Evolutionary conservation across 805 yeast genomes (phyloP).

Genomic region (Candida tammaniensis): DNA sequence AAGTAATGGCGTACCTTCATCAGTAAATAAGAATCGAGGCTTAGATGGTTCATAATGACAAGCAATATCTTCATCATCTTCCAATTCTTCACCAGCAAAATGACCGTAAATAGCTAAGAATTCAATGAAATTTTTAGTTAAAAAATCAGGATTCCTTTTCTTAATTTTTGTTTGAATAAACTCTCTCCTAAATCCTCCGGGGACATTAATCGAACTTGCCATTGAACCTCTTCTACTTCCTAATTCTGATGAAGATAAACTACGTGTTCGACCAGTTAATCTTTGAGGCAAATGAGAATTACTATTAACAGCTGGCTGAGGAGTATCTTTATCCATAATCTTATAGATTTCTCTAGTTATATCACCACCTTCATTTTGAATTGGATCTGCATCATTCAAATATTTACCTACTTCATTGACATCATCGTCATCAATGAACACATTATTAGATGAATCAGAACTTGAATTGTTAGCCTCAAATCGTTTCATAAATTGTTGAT

Average conservation of each 20-base stretch:
- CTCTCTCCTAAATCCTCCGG: conserved; percentile 81
- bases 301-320: conserved; percentile 3
- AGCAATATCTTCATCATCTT: conserved; percentile 59
- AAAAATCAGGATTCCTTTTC: conserved; percentile 38
- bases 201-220: conserved; percentile 70
- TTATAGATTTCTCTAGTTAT: conserved; percentile 49
- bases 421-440: conserved; percentile 8
- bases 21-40: conserved; percentile 19
- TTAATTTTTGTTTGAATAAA: conserved; percentile 41
- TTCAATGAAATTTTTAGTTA: conserved; percentile 73
- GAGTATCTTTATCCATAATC: conserved; percentile 18
- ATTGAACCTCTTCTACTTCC: conserved; percentile 52
- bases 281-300: not conserved
- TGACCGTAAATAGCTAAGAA: conserved; percentile 79
- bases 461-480: conserved; percentile 10
- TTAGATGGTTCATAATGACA: conserved; percentile 40
- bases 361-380: conserved; percentile 49
- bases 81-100: conserved; percentile 81
- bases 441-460: conserved; percentile 11
- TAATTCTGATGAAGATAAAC: conserved; percentile 24
- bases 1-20: conserved; percentile 36
- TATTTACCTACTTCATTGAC: conserved; percentile 9
- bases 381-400: conserved; percentile 17
- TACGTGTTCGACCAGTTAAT: conserved; percentile 15
- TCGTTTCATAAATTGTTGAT: conserved; percentile 18